Conservation (phyloP, 2,329 filamentous ascomycete genomes). For the Ustulina deusta region DNA sequence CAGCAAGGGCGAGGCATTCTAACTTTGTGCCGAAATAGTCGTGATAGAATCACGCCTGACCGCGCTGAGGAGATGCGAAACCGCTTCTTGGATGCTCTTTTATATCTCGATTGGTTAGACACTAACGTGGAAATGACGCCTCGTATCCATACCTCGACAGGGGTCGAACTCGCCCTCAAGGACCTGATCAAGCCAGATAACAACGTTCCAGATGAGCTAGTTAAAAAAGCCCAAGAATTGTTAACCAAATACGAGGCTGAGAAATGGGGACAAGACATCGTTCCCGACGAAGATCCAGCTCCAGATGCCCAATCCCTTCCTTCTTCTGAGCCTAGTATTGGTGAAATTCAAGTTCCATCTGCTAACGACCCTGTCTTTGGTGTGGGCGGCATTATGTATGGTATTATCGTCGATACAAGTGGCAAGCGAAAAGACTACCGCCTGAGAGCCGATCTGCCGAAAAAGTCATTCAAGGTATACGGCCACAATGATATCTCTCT, state of each 20-base stretch:
- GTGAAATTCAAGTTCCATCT: conserved; percentile 34
- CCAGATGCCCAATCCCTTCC: background rate
- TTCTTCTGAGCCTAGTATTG: background rate
- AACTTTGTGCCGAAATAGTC: conserved; percentile 15
- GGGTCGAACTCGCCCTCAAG: conserved; percentile 23
- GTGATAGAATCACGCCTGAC: conserved; percentile 12
- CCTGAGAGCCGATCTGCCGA: conserved; percentile 39
- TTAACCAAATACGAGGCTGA: conserved; percentile 41
- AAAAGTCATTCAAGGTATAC: conserved; percentile 39
- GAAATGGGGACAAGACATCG: conserved; percentile 44
- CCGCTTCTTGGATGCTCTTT: conserved; percentile 31
- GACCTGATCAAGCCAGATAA: conserved; percentile 9
- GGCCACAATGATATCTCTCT: conserved; percentile 46
- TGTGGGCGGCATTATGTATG: conserved; percentile 45
- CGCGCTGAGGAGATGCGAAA: conserved; percentile 18
- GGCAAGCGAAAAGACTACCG: conserved; percentile 37
- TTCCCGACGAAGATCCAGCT: conserved; percentile 30
- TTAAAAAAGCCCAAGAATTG: conserved; percentile 31
- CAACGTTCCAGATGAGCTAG: conserved; percentile 41
- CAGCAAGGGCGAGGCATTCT: conserved; percentile 27
- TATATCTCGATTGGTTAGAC: conserved; percentile 45
- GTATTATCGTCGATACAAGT: conserved; percentile 34
- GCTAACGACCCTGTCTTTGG: conserved; percentile 44
- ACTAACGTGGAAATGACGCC: conserved; percentile 42
- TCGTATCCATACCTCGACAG: conserved; percentile 23